phyloP scores from a whole-genome alignment of 2,329 filamentous ascomycete species.

The Fusarium illudens region DNA sequence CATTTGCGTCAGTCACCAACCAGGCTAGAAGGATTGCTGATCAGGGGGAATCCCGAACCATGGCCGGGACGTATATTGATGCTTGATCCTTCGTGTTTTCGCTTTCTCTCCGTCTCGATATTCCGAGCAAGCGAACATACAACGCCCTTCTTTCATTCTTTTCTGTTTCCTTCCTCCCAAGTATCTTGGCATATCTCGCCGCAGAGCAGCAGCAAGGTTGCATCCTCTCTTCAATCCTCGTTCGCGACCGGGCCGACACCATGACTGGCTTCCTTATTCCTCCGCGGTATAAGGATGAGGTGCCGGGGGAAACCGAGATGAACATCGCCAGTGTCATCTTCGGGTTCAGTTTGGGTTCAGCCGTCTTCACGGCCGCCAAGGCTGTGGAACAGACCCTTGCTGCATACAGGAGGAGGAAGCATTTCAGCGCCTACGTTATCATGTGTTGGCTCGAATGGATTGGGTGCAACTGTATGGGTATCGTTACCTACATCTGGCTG shows the following conservation, averaged over 20 bases:
- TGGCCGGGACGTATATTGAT: background rate
- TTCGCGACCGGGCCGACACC: background rate
- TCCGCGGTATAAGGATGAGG: conserved; percentile 19
- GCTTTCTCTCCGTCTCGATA: background rate
- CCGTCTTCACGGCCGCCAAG: conserved; percentile 20
- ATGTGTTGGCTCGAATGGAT: conserved; percentile 34
- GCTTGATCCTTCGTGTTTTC: background rate
- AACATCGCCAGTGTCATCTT: conserved; percentile 28
- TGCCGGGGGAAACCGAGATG: conserved; percentile 9
- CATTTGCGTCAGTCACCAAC: background rate
- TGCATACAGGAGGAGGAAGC: conserved; percentile 11
- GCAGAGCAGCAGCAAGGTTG: too few species aligned
- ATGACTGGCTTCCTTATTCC: conserved; percentile 32
- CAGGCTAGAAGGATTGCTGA: background rate
- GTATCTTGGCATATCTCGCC: too few species aligned
- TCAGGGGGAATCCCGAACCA: background rate
- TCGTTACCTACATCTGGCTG: conserved; percentile 22
- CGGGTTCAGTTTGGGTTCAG: conserved; percentile 24
- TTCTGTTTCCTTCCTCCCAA: too few species aligned
- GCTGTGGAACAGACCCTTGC: conserved; percentile 7
- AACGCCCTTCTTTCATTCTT: background rate
- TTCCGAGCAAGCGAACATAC: background rate
- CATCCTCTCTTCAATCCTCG: background rate
- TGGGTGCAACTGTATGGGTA: conserved; percentile 26
- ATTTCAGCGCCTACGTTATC: conserved; percentile 23